Percentiles rank a stretch among this genome's conserved stretches.
These are phyloP conservation scores for Scortechinia acanthostroma DNA, from an alignment of 2,329 filamentous ascomycete genomes.

Conservation along the genomic window DNA sequence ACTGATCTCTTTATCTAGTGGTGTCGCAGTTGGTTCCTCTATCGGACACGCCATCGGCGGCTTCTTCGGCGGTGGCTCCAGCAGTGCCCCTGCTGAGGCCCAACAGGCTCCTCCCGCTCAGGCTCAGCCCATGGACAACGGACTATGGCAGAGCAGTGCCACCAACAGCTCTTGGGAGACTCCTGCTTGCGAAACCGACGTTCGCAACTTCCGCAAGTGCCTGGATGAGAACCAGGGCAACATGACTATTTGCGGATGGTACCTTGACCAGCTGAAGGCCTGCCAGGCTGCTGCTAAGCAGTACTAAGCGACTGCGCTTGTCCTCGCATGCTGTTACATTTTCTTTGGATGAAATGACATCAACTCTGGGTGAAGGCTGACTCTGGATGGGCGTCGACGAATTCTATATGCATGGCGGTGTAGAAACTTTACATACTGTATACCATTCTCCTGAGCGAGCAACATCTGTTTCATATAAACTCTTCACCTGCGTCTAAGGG, in stretches of 20 bases:
- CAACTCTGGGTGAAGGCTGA: too few species aligned
- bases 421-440: too few species aligned
- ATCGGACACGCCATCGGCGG: constrained; percentile 92
- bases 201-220: constrained; percentile 84
- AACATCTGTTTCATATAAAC: too few species aligned
- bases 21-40: constrained; percentile 91
- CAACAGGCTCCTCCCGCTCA: constrained; percentile 39
- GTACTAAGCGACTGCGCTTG: too few species aligned
- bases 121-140: constrained; percentile 39
- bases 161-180: constrained; percentile 40
- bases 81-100: constrained; percentile 42
- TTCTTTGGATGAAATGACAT: too few species aligned
- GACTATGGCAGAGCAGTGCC: constrained; percentile 26
- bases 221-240: constrained; percentile 92
- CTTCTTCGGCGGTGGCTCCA: constrained; percentile 74
- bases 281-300: constrained; percentile 72
- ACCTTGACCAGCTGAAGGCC: constrained; percentile 91
- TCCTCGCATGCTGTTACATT: too few species aligned
- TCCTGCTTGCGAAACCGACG: constrained; percentile 69
- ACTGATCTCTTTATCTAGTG: constrained; percentile 43
- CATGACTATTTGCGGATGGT: constrained; percentile 95
- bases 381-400: too few species aligned
- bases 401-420: too few species aligned
- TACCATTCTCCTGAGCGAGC: too few species aligned
- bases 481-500: too few species aligned